Conservation (phyloP, 2,329 filamentous ascomycete genomes). For the Diaporthe sp. region DNA sequence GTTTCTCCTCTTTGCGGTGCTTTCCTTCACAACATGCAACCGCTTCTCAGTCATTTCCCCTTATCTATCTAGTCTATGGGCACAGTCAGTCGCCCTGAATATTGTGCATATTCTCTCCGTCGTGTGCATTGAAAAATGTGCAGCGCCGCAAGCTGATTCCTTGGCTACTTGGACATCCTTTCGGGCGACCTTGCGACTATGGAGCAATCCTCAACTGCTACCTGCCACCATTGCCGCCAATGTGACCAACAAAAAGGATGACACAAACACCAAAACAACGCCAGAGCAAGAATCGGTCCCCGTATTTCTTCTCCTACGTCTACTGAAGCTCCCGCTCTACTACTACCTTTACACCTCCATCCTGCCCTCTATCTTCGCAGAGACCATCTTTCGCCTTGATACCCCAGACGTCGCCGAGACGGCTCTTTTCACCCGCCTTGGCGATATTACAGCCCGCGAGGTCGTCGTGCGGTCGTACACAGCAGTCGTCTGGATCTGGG, state of each 20-base stretch:
- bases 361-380: not conserved
- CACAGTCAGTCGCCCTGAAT: constrained; percentile 20
- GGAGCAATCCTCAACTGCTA: constrained; percentile 5
- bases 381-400: not conserved
- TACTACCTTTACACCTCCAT: not conserved
- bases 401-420: not conserved
- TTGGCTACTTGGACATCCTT: not conserved
- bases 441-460: not conserved
- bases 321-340: constrained; percentile 3
- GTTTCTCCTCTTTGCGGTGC: not conserved
- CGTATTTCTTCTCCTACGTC: not conserved
- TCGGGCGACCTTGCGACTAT: not conserved
- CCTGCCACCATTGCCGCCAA: not conserved
- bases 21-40: constrained; percentile 1
- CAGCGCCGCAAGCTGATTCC: not conserved
- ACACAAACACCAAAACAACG: not conserved
- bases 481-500: constrained; percentile 12
- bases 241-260: not conserved
- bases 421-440: not conserved
- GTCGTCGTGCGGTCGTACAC: not conserved
- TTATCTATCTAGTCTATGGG: constrained; percentile 1
- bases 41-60: not conserved
- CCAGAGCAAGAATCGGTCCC: not conserved
- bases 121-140: not conserved
- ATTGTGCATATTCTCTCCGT: not conserved